Evolutionary conservation across 176 grass and related monocot species (phyloP).

Genomic region (Oryza glumipatula): DNA sequence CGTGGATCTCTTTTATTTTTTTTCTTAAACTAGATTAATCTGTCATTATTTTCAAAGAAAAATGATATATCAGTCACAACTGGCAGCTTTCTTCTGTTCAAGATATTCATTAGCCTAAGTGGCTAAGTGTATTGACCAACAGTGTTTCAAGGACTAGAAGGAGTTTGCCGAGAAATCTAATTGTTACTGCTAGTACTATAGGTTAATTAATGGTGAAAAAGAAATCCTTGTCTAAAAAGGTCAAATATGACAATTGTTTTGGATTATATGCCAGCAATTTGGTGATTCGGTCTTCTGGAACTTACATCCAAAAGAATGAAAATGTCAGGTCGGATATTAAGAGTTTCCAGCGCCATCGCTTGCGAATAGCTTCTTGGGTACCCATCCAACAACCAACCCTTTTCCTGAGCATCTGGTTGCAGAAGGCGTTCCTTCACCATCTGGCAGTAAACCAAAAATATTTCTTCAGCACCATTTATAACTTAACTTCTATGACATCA

Average conservation of each 20-base stretch:
- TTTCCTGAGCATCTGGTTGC: constrained; percentile 83
- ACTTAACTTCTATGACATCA: neutral
- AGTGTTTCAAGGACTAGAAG: constrained; percentile 4
- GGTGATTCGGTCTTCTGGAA: neutral
- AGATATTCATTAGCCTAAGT: neutral
- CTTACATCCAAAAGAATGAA: constrained; percentile 94
- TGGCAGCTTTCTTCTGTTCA: neutral
- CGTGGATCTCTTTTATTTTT: too few relatives aligned
- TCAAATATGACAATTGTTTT: neutral
- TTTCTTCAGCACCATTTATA: neutral
- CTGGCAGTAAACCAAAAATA: constrained; percentile 36
- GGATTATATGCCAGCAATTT: neutral
- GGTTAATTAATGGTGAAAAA: constrained; percentile 8
- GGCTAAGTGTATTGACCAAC: neutral
- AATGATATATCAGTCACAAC: neutral
- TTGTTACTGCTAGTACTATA: neutral
- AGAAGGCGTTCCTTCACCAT: constrained; percentile 89
- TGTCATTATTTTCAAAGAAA: neutral
- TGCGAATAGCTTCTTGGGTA: constrained; percentile 94
- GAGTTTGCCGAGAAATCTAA: constrained; percentile 24
- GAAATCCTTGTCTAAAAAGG: neutral
- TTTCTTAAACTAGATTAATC: too few relatives aligned
- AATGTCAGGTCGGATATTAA: constrained; percentile 75
- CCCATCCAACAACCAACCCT: constrained; percentile 93
- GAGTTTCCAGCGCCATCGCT: constrained; percentile 87